Percentiles rank a stretch among this genome's conserved stretches.
phyloP scores from a whole-genome alignment of 257 asterid genomes.

The Solanum chaucha region DNA sequence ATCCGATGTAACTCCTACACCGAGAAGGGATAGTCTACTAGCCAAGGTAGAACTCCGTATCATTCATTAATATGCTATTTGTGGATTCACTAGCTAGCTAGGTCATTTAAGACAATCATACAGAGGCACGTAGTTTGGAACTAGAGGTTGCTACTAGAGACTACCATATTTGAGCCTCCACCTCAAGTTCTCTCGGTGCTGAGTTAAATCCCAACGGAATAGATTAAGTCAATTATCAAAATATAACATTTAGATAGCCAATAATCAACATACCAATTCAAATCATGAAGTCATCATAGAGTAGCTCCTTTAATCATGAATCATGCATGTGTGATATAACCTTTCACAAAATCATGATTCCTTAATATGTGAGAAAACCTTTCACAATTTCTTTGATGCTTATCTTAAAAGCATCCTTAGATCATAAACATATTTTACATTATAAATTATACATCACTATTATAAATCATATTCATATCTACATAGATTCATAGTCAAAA shows the following conservation, averaged over 20 bases:
- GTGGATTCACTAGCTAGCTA: not conserved
- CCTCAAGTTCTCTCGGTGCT: not conserved
- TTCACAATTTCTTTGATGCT: no score
- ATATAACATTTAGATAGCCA: no score
- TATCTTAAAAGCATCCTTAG: no score
- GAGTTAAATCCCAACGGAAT: not conserved
- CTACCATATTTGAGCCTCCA: not conserved
- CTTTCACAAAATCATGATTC: not conserved
- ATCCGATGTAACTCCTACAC: no score
- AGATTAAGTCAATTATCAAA: not conserved
- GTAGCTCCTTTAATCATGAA: not conserved
- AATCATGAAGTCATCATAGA: not conserved
- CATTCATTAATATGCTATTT: no score
- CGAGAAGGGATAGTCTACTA: not conserved
- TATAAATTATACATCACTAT: no score
- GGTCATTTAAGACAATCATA: not conserved
- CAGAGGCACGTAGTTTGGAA: not conserved
- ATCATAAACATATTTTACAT: no score
- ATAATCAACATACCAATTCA: not conserved
- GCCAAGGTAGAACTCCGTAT: not conserved
- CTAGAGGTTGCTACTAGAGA: not conserved
- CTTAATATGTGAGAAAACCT: no score
- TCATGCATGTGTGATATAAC: not conserved
- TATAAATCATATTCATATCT: no score
- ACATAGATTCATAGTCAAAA: no score